Base-by-base conservation (phyloP, 352 stramenopile species). In the Elongisporangium prolatum region DNA sequence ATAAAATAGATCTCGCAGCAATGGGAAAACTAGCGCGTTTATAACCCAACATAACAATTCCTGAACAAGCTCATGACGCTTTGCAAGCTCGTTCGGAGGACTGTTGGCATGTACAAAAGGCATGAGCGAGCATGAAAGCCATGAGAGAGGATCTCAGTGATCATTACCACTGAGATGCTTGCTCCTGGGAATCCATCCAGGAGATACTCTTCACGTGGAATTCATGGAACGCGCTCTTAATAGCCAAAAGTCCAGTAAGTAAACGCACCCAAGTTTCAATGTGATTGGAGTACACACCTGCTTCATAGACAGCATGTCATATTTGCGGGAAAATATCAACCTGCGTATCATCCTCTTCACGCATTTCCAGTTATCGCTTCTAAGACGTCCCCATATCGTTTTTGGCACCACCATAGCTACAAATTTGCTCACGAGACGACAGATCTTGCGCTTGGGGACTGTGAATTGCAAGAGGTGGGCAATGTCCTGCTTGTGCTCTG, bases 1-100 rank as follows among this genome's bases (percentile, higher is more conserved):
- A 63, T 89, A 93, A 65, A 91, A 92, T 50, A 84, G 58, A 34
- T 72, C 80, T 9, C 72, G 74, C 22, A 93, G 49, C 3, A 90
- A 37, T 7, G 84, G 80, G 21, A 86, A 89, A 0, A 88, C 68
- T 8, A 93, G 48, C 2, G 58, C 63, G 8, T 57, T 70, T 13
- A 76, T 57, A 1, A 81, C 20, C 77, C 73, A 90, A 9, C 60
- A 55, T 10, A 89, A 37, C 11, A 91, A 28, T 9, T 76, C 52
- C 9, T 63, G 48, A 5, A 88, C 65, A 0, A 89, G 62, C 47
- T 73, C 44, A 5, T 68, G 69, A 4, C 81, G 68, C 34, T 84
- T 84, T 10, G 56, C 22, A 6, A 68, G 54, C 56, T 93, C 83
- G 28, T 83, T 89, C 40, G 77, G 77, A 49, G 77, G 75, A 20